Conservation (phyloP, 176 grass and related monocot species). For the Canna indica region DNA sequence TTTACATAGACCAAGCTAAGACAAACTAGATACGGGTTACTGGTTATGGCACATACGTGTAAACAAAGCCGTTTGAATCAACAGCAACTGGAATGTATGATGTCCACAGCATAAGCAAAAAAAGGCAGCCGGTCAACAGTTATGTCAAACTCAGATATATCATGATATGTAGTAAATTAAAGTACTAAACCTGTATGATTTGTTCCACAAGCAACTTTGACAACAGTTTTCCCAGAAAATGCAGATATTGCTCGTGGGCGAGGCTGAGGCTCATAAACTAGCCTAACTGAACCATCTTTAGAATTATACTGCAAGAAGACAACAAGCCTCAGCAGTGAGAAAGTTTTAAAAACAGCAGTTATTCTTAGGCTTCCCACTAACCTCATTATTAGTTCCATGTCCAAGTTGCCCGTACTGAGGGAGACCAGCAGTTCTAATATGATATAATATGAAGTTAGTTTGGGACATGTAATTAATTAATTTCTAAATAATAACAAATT, state of each 20-base stretch:
- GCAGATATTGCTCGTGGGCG: slow-evolving; percentile 63
- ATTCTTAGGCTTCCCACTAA: not conserved
- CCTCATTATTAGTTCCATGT: slow-evolving; percentile 98
- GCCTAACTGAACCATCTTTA: slow-evolving; percentile 77
- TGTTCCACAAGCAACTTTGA: slow-evolving; percentile 93
- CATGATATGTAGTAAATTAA: not conserved
- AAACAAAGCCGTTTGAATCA: slow-evolving; percentile 96
- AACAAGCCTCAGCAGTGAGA: slow-evolving; percentile 15
- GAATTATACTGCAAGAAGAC: slow-evolving; percentile 72
- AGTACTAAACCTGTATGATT: slow-evolving; percentile 74
- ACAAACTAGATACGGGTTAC: not conserved
- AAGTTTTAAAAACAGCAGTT: not conserved
- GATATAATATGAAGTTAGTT: slow-evolving; percentile 31
- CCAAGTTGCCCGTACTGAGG: slow-evolving; percentile 96
- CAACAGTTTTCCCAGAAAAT: slow-evolving; percentile 74
- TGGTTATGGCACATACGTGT: slow-evolving; percentile 68
- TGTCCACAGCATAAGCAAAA: slow-evolving; percentile 1
- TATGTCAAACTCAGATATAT: not conserved
- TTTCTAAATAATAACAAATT: not conserved
- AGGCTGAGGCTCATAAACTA: slow-evolving; percentile 83
- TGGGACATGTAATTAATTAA: too few relatives aligned
- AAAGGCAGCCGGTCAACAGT: not conserved
- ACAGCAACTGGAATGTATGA: slow-evolving; percentile 75
- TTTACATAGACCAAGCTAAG: not conserved
- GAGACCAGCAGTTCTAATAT: slow-evolving; percentile 70